A percentile compares a stretch with the other conserved stretches of the same genome.
phyloP scores from a whole-genome alignment of 2,329 filamentous ascomycete species.

The Capronia americana region DNA sequence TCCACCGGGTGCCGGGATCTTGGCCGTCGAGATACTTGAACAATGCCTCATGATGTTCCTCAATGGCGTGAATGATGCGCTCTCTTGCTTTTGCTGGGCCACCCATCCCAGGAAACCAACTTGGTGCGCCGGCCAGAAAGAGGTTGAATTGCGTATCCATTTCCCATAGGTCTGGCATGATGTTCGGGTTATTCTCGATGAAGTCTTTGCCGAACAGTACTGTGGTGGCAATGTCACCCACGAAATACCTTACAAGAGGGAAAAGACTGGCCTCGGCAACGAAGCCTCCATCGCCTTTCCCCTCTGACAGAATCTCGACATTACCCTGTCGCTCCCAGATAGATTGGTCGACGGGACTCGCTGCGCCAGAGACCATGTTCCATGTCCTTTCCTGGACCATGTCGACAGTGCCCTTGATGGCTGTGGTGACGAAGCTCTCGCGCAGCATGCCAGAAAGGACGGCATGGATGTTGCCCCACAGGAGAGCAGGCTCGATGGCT shows the following conservation, averaged over 20 bases:
- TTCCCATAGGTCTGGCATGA: constrained; percentile 62
- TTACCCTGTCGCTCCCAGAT: constrained; percentile 65
- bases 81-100: constrained; percentile 56
- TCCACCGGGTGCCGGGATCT: constrained; percentile 52
- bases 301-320: constrained; percentile 50
- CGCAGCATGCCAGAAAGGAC: constrained; percentile 52
- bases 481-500: constrained; percentile 44
- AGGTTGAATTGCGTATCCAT: constrained; percentile 62
- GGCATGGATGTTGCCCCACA: constrained; percentile 49
- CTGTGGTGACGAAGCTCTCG: constrained; percentile 54
- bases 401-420: constrained; percentile 43
- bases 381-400: constrained; percentile 56
- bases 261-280: constrained; percentile 61
- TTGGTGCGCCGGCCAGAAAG: constrained; percentile 62
- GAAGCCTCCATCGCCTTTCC: constrained; percentile 38
- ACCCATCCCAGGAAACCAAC: constrained; percentile 59
- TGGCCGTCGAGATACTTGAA: constrained; percentile 51
- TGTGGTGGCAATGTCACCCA: constrained; percentile 56
- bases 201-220: constrained; percentile 61
- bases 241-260: constrained; percentile 62
- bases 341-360: constrained; percentile 66
- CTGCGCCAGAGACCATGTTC: constrained; percentile 65
- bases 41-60: constrained; percentile 53
- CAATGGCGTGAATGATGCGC: constrained; percentile 50
- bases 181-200: constrained; percentile 58